Conservation (phyloP, 1,139 yeast species). For the Debaryomycetaceae sp. region DNA sequence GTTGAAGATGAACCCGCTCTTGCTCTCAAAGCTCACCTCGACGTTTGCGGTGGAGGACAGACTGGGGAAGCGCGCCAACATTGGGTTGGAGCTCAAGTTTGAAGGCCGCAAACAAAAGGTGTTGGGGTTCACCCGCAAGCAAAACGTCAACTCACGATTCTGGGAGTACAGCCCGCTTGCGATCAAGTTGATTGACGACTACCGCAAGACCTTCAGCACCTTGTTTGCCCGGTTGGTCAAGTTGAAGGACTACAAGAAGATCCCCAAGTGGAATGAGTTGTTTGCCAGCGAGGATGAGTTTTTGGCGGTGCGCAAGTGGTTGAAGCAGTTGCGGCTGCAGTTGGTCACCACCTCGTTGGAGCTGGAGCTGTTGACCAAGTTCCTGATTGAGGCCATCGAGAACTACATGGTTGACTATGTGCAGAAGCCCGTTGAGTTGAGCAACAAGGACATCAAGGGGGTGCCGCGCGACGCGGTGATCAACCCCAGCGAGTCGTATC, state of each 20-base stretch:
- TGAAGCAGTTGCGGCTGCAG: conserved; percentile 49
- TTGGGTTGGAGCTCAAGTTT: conserved; percentile 83
- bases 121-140: conserved; percentile 74
- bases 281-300: conserved; percentile 28
- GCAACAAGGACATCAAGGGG: conserved; percentile 61
- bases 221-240: conserved; percentile 44
- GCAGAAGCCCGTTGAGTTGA: conserved; percentile 35
- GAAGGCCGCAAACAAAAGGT: conserved; percentile 80
- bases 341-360: conserved; percentile 69
- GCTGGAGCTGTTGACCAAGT: conserved; percentile 71
- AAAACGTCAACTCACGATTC: conserved; percentile 40
- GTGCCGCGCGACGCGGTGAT: conserved; percentile 85
- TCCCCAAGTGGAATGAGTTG: conserved; percentile 25
- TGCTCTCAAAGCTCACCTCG: conserved; percentile 76
- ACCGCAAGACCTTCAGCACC: conserved; percentile 56
- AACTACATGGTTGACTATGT: conserved; percentile 49
- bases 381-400: conserved; percentile 68
- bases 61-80: conserved; percentile 49
- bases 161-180: conserved; percentile 90
- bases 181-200: conserved; percentile 58
- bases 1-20: conserved; percentile 55
- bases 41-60: conserved; percentile 57
- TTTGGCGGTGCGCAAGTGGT: conserved; percentile 50
- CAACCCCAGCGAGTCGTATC: conserved; percentile 70
- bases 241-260: conserved; percentile 17